Base-by-base conservation (phyloP, 345 rosid genomes). In the Corchorus capsularis region DNA sequence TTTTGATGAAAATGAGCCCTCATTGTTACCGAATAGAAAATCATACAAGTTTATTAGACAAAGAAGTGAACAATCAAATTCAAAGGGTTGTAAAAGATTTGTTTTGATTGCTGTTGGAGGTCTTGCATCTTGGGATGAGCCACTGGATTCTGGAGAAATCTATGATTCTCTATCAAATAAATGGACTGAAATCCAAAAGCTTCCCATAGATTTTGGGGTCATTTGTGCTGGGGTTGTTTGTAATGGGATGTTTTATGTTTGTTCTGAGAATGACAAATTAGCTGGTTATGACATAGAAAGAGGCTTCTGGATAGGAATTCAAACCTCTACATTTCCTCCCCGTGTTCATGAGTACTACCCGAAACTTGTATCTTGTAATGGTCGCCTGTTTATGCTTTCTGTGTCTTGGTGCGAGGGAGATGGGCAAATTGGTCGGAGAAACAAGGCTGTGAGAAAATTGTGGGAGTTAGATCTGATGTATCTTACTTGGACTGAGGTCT, bases 341-440 rank as follows among this genome's bases (percentile, higher is more conserved):
- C 94, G 96, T 22, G 97, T 96, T 76, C 89, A 86, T 1, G 99
- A 96, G 76, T 96, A 93, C 82, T 91, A 89, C 81, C 99, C 99
- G 27, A 92, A 92, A 76, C 95, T 96, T 39, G 94, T 96, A 9
- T 93, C 96, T 39, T 87, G 90, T 75, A 81, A 86, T 76, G 88
- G 89, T n/a, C 85, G 87, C 63, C 79, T 96, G 49, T 89, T 93
- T 72, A 86, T 93, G 98, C 88, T 96, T 56, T 93, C 97, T 2
- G 98, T 96, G 39, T 96, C 99, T 16, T 96, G 99, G 99, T 96
- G 99, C 49, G 98, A 93, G 78, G 99, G 99, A 65, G 93, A 93
- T 78, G 98, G 99, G 54, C 93, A 89, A 69, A 96, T 96, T 54
- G 99, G 99, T 62, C 87, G 85, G 74, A 89, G 99, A 82, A 96